Evolutionary conservation across 768 basidiomycete genomes (phyloP), one percentile per base, ranked within the genome.

Genomic region (Cantharellus cinnabarinus): DNA sequence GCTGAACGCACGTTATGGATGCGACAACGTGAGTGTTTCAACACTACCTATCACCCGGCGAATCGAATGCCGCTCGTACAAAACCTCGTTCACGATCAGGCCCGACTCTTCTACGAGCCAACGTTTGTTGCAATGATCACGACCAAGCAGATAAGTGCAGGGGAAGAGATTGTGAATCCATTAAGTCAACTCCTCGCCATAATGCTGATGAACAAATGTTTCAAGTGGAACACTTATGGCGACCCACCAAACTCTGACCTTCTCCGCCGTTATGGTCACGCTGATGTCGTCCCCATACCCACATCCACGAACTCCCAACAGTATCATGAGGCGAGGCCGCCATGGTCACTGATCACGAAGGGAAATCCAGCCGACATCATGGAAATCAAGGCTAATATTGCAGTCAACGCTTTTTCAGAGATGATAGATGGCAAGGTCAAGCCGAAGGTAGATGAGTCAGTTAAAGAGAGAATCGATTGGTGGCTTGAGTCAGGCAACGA

Each of bases 221-320:
- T 48, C 44, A 10, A 48, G 44, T 90, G 83, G 79, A 98, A 98
- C 68, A 97, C 94, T 0, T 99, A 98, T 68, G 89, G 84, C 37
- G 86, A 93, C 66, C 83, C 80, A 2, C 89, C 94, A 3, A 98
- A 98, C 67, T 79, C 86, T 4, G 93, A 93, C 64, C 78, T 99
- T 4, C 76, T 99, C n/a, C 79, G 95, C 50, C 80, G 87, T 59
- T 98, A 94, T 66, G 95, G 95, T 0, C 86, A 97, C 66, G 83
- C 94, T 58, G 95, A 98, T 69, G 66, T 81, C 38, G 68, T 91
- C 15, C 77, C 76, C 4, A 67, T 84, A 14, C 70, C 76, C 0
- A 63, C 73, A 3, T 59, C 67, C 42, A 29, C 20, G 20, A 29
- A 29, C 20, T 29, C 20, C 20, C 20, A 29, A 29, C 20, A 29